phyloP scores from a whole-genome alignment of 768 basidiomycete genomes.

The Russula earlei region DNA sequence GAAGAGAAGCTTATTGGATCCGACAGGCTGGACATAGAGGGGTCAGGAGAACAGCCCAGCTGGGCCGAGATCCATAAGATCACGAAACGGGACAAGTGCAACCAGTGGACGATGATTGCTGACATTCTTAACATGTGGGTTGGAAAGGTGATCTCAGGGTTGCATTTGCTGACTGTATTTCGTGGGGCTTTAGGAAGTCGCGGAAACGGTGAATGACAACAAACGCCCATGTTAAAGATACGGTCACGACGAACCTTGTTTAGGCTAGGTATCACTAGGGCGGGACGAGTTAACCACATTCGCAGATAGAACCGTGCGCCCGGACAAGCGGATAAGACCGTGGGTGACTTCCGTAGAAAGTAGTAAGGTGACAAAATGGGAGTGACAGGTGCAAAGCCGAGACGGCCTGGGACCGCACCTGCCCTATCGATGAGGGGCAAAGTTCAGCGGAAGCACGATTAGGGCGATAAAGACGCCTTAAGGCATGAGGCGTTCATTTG shows the following conservation, averaged over 20 bases:
- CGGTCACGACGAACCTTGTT: conserved; percentile 18
- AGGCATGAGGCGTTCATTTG: conserved; percentile 22
- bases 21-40: conserved; percentile 16
- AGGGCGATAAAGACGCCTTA: conserved; percentile 19
- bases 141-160: conserved; percentile 18
- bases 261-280: conserved; percentile 10
- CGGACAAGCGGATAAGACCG: conserved; percentile 18
- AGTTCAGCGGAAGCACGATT: conserved; percentile 20
- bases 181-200: conserved; percentile 15
- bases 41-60: conserved; percentile 12
- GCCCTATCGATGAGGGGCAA: conserved; percentile 20
- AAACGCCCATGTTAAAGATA: conserved; percentile 18
- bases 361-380: conserved; percentile 13
- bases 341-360: conserved; percentile 14
- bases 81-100: conserved; percentile 13
- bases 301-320: conserved; percentile 15
- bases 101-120: background rate
- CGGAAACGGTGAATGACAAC: conserved; percentile 9
- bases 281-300: conserved; percentile 14
- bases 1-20: conserved; percentile 19
- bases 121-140: conserved; percentile 5
- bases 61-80: conserved; percentile 13
- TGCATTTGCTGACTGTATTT: conserved; percentile 15
- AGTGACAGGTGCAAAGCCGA: conserved; percentile 12
- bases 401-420: conserved; percentile 16